Base-by-base conservation (phyloP, 1,284 basidiomycete genomes). In the Neonothopanus nambi region DNA sequence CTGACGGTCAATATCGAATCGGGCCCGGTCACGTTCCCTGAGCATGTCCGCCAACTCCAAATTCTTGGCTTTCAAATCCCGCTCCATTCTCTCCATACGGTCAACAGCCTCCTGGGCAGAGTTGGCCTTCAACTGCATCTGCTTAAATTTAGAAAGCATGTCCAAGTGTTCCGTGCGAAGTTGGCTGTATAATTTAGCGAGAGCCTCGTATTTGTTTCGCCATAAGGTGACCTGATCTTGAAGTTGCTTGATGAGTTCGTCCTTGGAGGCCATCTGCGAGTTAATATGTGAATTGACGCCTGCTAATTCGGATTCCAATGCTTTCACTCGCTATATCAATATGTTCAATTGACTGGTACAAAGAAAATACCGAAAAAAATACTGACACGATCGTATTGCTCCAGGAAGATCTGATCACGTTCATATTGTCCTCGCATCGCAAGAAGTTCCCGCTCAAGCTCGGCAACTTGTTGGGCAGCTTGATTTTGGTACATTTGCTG, bases 71-170 rank as follows among this genome's bases (percentile, higher is more conserved):
- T 99, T 99, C 64, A 98, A 79, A 69, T 99, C 97, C 35, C 95
- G 80, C 70, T 99, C 97, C 95, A 99, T 99, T 56, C 95, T 81
- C 72, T 99, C 97, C 95, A 99, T 98, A 65, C 89, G 89, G 71
- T 99, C 96, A 49, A 99, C 90, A n/a, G 96, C 93, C 72, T 99
- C 97, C 70, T 98, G 96, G 0, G 97, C 95, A 51, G 95, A 98
- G 69, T 95, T 97, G 18, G 97, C 97, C 72, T 98, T 98, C 64
- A 99, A 84, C 69, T 99, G 95, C 82, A 97, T 84, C 65, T 93
- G 90, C 77, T 99, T 99, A 80, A 93, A 96, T 74, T 97, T 98
- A 64, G 88, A 84, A 46, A 99, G 84, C 85, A 99, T 91, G 65
- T 99, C 97, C 51, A 99, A 79, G 70, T 99, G 97, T 70, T 99